phyloP scores from a whole-genome alignment of 163 green algal species.

The Volvox carteri region DNA sequence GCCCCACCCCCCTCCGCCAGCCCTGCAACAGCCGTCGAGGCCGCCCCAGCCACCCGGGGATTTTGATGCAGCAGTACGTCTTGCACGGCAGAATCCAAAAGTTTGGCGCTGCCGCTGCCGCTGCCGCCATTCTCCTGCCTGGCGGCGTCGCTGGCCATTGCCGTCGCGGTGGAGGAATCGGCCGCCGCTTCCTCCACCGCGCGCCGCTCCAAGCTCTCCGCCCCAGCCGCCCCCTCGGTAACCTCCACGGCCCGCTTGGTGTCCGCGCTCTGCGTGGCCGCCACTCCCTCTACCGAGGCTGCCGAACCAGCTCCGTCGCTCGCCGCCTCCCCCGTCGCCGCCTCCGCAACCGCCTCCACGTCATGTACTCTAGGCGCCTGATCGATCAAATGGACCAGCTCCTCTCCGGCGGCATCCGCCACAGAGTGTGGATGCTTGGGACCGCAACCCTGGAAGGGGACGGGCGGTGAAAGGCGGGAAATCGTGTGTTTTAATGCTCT shows the following conservation, averaged over 20 bases:
- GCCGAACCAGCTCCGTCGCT: too few relatives aligned
- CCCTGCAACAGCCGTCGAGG: too few relatives aligned
- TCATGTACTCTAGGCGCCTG: constrained; percentile 55
- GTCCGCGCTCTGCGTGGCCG: background rate
- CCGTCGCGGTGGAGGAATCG: too few relatives aligned
- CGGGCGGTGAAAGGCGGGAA: background rate
- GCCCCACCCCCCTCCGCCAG: too few relatives aligned
- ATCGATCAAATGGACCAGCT: constrained; percentile 53
- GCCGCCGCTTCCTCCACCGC: too few relatives aligned
- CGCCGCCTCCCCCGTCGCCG: background rate
- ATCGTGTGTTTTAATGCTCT: too few relatives aligned
- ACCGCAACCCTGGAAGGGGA: background rate
- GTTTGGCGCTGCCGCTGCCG: too few relatives aligned
- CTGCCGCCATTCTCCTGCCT: too few relatives aligned
- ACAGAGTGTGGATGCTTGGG: background rate
- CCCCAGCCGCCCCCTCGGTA: background rate
- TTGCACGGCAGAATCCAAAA: too few relatives aligned
- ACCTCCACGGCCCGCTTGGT: background rate
- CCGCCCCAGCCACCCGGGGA: too few relatives aligned
- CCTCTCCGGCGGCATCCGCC: background rate
- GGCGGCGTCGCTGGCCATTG: too few relatives aligned
- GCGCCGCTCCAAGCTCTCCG: background rate
- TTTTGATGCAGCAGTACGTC: too few relatives aligned
- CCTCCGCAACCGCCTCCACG: constrained; percentile 34
- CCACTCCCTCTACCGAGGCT: background rate